These are phyloP conservation scores for Pichia sp. DNA, from an alignment of 1,139 yeast species.

Conservation along the genomic window DNA sequence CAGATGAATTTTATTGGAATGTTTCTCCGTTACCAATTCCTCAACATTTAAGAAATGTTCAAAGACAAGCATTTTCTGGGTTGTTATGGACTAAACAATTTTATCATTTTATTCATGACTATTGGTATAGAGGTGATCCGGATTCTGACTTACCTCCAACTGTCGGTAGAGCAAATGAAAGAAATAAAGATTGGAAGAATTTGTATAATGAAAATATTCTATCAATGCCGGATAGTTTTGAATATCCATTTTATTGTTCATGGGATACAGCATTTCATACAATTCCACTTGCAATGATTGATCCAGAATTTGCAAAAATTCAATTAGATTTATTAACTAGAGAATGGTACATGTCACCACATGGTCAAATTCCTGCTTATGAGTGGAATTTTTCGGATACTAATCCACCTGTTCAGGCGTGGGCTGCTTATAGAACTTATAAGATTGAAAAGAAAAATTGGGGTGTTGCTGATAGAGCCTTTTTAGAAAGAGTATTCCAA, in stretches of 20 bases:
- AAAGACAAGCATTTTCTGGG: slow-evolving; percentile 94
- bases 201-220: slow-evolving; percentile 83
- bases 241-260: slow-evolving; percentile 93
- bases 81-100: slow-evolving; percentile 93
- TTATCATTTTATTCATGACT: slow-evolving; percentile 79
- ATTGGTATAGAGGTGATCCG: slow-evolving; percentile 90
- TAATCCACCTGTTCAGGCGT: slow-evolving; percentile 96
- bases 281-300: slow-evolving; percentile 89
- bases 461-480: slow-evolving; percentile 74
- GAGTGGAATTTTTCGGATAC: slow-evolving; percentile 97
- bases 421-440: slow-evolving; percentile 90
- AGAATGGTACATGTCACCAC: slow-evolving; percentile 99
- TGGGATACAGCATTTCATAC: slow-evolving; percentile 99
- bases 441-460: slow-evolving; percentile 86
- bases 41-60: slow-evolving; percentile 76
- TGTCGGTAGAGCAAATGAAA: slow-evolving; percentile 69
- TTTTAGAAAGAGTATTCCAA: slow-evolving; percentile 87
- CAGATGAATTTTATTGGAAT: slow-evolving; percentile 91
- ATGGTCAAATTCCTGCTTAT: slow-evolving; percentile 97
- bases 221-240: slow-evolving; percentile 95
- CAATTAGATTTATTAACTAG: slow-evolving; percentile 83
- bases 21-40: slow-evolving; percentile 81
- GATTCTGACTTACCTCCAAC: slow-evolving; percentile 69
- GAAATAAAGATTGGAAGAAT: slow-evolving; percentile 88
- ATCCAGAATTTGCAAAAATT: slow-evolving; percentile 87